phyloP scores from a whole-genome alignment of 768 basidiomycete species.

The Suillus lakei region DNA sequence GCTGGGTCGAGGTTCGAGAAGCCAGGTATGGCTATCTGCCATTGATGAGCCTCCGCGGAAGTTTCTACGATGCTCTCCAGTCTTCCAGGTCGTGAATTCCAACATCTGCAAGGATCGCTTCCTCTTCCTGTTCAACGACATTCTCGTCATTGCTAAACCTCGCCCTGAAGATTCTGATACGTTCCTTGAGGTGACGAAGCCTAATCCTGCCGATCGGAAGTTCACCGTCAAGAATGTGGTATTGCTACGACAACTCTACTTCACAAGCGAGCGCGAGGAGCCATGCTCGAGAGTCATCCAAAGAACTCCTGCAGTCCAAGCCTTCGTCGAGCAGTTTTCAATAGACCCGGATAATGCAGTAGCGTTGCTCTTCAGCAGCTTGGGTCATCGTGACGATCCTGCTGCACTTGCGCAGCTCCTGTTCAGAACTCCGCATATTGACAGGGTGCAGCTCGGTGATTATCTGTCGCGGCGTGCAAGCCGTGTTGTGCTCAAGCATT shows the following conservation, averaged over 20 bases:
- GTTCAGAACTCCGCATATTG: constrained; percentile 84
- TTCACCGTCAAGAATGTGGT: constrained; percentile 92
- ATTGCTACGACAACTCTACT: constrained; percentile 69
- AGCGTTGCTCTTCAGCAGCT: constrained; percentile 65
- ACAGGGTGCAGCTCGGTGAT: constrained; percentile 81
- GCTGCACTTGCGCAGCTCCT: constrained; percentile 73
- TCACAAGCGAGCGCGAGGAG: constrained; percentile 73
- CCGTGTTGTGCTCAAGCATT: constrained; percentile 78
- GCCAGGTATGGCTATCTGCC: constrained; percentile 61
- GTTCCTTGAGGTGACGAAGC: constrained; percentile 60
- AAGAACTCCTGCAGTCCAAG: constrained; percentile 66
- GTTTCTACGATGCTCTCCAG: constrained; percentile 81
- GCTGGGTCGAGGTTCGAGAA: constrained; percentile 63
- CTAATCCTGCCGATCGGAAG: constrained; percentile 66
- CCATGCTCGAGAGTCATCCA: constrained; percentile 50
- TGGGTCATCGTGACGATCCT: constrained; percentile 66
- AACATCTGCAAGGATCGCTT: constrained; percentile 96
- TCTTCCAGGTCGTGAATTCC: constrained; percentile 91
- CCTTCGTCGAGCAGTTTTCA: constrained; percentile 81
- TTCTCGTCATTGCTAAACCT: constrained; percentile 93
- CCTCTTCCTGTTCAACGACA: constrained; percentile 96
- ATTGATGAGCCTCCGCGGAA: constrained; percentile 89
- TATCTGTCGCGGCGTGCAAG: constrained; percentile 80
- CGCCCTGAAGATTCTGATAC: constrained; percentile 71
- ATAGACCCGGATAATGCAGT: constrained; percentile 84